Conservation (phyloP, 2,329 filamentous ascomycete genomes). For the Sodiomyces alkalinus region DNA sequence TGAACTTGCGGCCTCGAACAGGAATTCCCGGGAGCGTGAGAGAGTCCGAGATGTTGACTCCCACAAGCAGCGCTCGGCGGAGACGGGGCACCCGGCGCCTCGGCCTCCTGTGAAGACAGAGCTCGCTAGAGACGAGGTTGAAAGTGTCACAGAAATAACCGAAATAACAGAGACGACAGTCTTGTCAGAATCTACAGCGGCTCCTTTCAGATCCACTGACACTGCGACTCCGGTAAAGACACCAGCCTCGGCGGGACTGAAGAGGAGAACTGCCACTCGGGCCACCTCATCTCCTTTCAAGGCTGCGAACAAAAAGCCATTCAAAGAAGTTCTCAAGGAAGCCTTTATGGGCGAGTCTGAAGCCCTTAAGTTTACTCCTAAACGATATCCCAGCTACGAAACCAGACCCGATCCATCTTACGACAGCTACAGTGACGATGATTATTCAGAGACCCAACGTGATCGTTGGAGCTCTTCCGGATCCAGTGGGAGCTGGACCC, state of each 20-base stretch:
- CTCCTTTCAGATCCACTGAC: constrained; percentile 3
- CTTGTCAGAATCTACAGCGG: constrained; percentile 4
- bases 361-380: constrained; percentile 26
- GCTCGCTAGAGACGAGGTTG: too few species aligned
- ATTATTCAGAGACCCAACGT: constrained; percentile 7
- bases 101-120: constrained; percentile 13
- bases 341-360: constrained; percentile 48
- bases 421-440: constrained; percentile 11
- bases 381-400: constrained; percentile 32
- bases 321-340: constrained; percentile 44
- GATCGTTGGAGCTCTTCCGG: constrained; percentile 16
- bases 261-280: constrained; percentile 40
- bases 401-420: constrained; percentile 17
- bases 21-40: constrained; percentile 18
- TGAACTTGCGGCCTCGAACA: constrained; percentile 13
- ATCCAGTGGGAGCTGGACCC: constrained; percentile 14
- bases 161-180: constrained; percentile 6
- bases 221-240: constrained; percentile 12
- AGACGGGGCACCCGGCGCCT: constrained; percentile 2
- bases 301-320: constrained; percentile 28
- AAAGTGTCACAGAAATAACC: constrained; percentile 4
- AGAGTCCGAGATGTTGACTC: constrained; percentile 9
- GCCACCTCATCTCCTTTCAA: constrained; percentile 32
- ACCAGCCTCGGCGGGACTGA: constrained; percentile 26
- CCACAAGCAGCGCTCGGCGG: constrained; percentile 1